Evolutionary conservation across 805 yeast species (phyloP), one percentile per base, ranked within the genome.

Genomic region (Kodamaea laetipori): DNA sequence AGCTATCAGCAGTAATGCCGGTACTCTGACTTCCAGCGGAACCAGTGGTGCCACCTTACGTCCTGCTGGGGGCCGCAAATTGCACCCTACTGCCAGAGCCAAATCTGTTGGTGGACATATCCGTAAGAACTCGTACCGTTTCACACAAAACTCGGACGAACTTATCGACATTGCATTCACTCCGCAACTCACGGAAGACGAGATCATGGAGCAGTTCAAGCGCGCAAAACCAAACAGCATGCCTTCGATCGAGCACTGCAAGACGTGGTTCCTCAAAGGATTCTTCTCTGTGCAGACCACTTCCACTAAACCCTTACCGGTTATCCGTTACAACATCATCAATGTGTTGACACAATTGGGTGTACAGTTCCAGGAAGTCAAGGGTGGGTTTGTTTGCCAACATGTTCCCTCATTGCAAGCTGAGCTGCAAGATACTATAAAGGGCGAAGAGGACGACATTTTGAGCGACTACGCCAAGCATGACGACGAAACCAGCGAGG

Each of bases 241-340:
- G 97, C 96, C 95, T 19, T 89, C 97, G 0, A 89, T 92, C 61
- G 97, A 90, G 58, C 88, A 82, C 59, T 96, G 97, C 47, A 85
- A 85, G 66, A 90, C 96, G 1, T 76, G 90, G 51, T 90, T 89
- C 70, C 74, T 90, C 61, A 88, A 90, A 60, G 97, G 97, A 1
- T 90, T 92, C 58, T 90, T 90, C 66, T 83, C 92, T 47, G 97
- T 90, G 38, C 97, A 90, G 66, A 87, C 96, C 1, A 90, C 98
- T 0, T 89, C 97, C 2, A 87, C 96, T 3, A 89, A 89, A 56
- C 94, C 96, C 13, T 73, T 92, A 44, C 90, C 95, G 9, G 86
- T 87, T 49, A 90, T 90, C 45, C 78, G 97, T 43, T 82, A 86
- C 57, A 90, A 86, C 59, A 82, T 90, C 31, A 86, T 90, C 21